These are phyloP conservation scores for Boletus insuetus DNA, from an alignment of 768 basidiomycete species.

Conservation along the genomic window DNA sequence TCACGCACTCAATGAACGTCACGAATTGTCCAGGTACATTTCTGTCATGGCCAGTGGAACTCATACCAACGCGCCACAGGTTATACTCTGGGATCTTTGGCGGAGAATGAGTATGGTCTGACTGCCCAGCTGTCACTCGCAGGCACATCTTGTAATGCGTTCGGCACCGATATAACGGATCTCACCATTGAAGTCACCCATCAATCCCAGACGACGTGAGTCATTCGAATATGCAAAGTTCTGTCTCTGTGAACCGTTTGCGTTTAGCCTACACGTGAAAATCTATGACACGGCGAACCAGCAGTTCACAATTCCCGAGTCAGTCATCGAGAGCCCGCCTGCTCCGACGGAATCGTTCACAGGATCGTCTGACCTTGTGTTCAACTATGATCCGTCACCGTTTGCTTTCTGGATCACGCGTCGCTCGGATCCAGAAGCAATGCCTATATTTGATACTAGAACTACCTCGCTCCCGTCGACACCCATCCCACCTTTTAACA, in stretches of 20 bases:
- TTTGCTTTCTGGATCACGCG: conserved; percentile 84
- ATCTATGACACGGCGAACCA: conserved; percentile 57
- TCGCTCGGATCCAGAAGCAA: conserved; percentile 49
- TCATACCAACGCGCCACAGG: conserved; percentile 35
- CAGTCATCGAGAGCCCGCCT: conserved; percentile 44
- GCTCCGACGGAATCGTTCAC: conserved; percentile 34
- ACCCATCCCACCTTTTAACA: conserved; percentile 54
- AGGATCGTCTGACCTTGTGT: conserved; percentile 57
- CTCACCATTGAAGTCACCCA: conserved; percentile 68
- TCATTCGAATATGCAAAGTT: not conserved
- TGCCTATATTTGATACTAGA: conserved; percentile 71
- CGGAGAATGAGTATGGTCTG: conserved; percentile 46
- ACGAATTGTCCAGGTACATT: conserved; percentile 31
- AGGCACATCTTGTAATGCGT: conserved; percentile 60
- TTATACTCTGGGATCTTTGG: conserved; percentile 48
- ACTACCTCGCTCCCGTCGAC: conserved; percentile 56
- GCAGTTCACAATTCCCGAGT: conserved; percentile 67
- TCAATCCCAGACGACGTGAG: conserved; percentile 52
- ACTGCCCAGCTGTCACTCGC: conserved; percentile 53
- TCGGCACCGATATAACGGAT: conserved; percentile 55
- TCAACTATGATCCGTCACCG: conserved; percentile 61
- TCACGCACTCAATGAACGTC: conserved; percentile 27
- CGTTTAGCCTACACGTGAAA: conserved; percentile 59
- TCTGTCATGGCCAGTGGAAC: not conserved
- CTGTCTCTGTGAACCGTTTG: not conserved